Conservation (phyloP, 2,329 filamentous ascomycete genomes). For the Knufia petricola region DNA sequence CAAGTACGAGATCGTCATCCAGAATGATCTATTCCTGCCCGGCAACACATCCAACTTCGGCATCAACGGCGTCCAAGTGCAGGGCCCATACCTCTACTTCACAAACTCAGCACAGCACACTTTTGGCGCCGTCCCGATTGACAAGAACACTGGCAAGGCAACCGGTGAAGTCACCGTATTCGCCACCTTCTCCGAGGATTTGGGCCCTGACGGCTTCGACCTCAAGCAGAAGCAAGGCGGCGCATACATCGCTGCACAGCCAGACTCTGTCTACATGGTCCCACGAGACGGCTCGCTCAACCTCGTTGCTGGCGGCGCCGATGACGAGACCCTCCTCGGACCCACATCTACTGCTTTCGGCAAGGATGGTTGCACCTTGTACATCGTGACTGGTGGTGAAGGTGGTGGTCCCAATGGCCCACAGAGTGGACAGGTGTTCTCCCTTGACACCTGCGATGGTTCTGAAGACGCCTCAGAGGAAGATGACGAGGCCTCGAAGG, state of each 20-base stretch:
- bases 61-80: slow-evolving; percentile 23
- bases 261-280: background rate
- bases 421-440: background rate
- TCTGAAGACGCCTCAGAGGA: too few species aligned
- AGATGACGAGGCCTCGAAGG: too few species aligned
- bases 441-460: background rate
- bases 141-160: background rate
- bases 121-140: background rate
- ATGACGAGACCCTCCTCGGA: background rate
- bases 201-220: background rate
- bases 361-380: background rate
- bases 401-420: background rate
- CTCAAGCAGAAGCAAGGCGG: background rate
- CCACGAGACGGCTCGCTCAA: background rate
- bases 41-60: slow-evolving; percentile 14
- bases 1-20: slow-evolving; percentile 9
- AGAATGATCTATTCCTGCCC: slow-evolving; percentile 1
- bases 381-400: background rate
- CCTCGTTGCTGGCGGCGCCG: background rate
- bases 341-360: background rate
- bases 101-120: slow-evolving; percentile 4
- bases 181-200: too few species aligned
- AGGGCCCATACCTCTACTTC: slow-evolving; percentile 1
- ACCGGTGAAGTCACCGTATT: too few species aligned
- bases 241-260: background rate